Evolutionary conservation across 371 early-diverging fungal genomes (phyloP), one percentile per base, ranked within the genome.

Genomic region (Catenaria anguillulae): DNA sequence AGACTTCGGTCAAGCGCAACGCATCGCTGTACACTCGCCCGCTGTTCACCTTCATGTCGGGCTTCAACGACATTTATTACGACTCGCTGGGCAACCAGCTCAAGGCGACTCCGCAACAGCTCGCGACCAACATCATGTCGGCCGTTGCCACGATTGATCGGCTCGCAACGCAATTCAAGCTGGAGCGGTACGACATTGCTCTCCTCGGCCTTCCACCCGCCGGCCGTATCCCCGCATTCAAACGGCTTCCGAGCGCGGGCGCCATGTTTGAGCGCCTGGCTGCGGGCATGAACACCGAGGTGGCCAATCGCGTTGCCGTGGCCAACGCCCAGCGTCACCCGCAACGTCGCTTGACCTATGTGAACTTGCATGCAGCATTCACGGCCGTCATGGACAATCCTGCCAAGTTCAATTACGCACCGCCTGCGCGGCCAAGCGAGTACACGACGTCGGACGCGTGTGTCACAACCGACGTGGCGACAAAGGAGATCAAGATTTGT

Each of bases 31-130:
- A n/a, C n/a, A n/a, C n/a, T n/a, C n/a, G n/a, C n/a, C n/a, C 58
- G 43, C 58, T 58, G 26, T 58, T 26, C 58, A 58, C 58, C 21
- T 24, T 58, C 26, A 33, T 19, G 33, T 6, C 34, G 1, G 58
- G 58, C 23, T 15, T 3, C 55, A 55, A 55, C 55, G 55, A 55
- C 55, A n/a, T 34, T 3, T 55, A n/a, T 26, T 55, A n/a, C 29
- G 36, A 55, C 55, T 5, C 5, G 10, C 40, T 17, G 40, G n/a
- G n/a, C n/a, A 10, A 5, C 10, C 2, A 21, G 26, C 8, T 2
- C 12, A 10, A 21, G 8, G 45, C 36, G 29, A 19, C 55, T 10
- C 55, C 55, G 4, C 12, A 13, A 3, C 26, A 3, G 10, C 29
- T 55, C 55, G 55, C 55, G 17, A 19, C 26, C 10, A 55, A 55